Evolutionary conservation across 768 basidiomycete species (phyloP), one percentile per base, ranked within the genome.

Genomic region (Russula abietina): DNA sequence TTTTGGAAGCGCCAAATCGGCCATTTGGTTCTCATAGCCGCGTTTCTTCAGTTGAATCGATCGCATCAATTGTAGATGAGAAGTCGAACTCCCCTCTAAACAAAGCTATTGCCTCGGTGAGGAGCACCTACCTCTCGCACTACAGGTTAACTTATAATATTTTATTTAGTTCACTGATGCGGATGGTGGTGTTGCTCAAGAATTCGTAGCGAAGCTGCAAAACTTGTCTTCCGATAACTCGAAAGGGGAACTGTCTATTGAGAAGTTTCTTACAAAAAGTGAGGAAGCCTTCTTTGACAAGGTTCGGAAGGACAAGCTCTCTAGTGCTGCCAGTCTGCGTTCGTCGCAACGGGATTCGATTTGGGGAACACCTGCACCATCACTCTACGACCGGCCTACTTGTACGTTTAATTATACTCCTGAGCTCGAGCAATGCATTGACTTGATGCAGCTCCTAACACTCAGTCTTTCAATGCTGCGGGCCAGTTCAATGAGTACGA

Each of bases 241-340:
- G 6, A 91, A 93, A 76, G 83, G 85, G 57, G 93, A 96, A 67
- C 73, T 97, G 28, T 96, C 92, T 36, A 97, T 97, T 68, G 94
- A 96, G 73, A 89, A 89, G 73, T 97, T 79, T 80, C 76, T 97
- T 67, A 79, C 85, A 65, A 96, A 95, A 78, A 93, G 89, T 67
- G 94, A 97, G 75, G 92, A 94, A 70, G 85, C 85, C 0, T 97
- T 93, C 84, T 96, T 96, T 75, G 87, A 90, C 64, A 88, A 86
- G 71, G 90, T 94, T 66, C 85, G 89, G 71, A 89, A 86, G 73
- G 92, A 95, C 68, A 94, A 91, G 78, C 78, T 96, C 49, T 85
- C 85, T 28, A 88, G 85, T 69, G 91, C 91, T 30, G 85, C 87
- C 11, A 91, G 91, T 73, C 77, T 89, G 59, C 80, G 84, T 49